These are phyloP conservation scores for Metschnikowia arizonensis DNA, from an alignment of 805 yeast species.

Conservation along the genomic window DNA sequence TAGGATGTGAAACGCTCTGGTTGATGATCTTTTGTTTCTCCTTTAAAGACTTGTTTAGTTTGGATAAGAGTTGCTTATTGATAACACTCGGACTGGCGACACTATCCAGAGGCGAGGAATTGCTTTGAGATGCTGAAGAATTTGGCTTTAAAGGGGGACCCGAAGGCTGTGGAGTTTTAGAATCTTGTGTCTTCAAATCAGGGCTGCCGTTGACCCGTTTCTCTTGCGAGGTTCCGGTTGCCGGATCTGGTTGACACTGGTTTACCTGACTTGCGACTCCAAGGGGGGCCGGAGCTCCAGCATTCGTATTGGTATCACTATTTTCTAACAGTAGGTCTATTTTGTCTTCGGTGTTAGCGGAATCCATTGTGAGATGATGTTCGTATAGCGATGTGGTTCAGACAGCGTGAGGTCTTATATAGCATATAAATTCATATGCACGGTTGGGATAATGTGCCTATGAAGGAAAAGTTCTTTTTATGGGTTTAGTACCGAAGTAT, in stretches of 20 bases:
- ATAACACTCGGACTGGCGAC: conserved; percentile 18
- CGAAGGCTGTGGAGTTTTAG: not conserved
- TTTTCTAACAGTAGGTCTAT: conserved; percentile 1
- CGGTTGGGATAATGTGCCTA: not conserved
- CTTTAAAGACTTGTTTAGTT: conserved; percentile 40
- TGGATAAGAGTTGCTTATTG: conserved; percentile 33
- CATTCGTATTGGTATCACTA: not conserved
- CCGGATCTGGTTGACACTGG: not conserved
- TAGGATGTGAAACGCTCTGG: conserved; percentile 22
- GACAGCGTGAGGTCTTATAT: not conserved
- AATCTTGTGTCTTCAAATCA: not conserved
- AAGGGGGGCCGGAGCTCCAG: not conserved
- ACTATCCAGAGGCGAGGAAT: not conserved
- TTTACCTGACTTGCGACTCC: not conserved
- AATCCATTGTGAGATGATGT: conserved; percentile 1
- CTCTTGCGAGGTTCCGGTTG: not conserved
- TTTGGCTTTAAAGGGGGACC: not conserved
- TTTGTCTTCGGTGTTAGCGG: conserved; percentile 2
- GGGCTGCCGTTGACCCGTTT: conserved; percentile 3
- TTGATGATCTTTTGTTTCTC: conserved; percentile 40
- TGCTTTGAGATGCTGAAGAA: not conserved
- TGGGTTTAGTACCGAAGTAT: not conserved
- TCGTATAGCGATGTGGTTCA: not conserved
- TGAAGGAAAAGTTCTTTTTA: not conserved
- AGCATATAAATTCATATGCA: not conserved